Evolutionary conservation across 1,139 yeast genomes (phyloP).

Genomic region (Pichia sp.): DNA sequence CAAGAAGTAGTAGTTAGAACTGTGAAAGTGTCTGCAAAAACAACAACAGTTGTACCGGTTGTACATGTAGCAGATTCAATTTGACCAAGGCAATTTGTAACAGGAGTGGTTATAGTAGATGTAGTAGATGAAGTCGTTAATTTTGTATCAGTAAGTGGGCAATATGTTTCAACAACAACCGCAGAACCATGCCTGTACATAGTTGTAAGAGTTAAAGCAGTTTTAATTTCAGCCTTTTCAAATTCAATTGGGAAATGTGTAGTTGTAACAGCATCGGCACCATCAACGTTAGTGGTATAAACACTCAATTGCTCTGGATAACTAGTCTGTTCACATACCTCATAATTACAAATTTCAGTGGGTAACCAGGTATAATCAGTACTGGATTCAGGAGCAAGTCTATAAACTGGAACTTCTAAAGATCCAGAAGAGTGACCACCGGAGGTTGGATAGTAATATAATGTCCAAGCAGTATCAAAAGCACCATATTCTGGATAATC

Average conservation of each 20-base stretch:
- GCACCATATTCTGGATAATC: constrained; percentile 11
- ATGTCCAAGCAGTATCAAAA: constrained; percentile 4
- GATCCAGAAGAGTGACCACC: background rate
- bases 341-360: constrained; percentile 9
- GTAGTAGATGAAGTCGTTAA: constrained; percentile 1
- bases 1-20: constrained; percentile 12
- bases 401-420: constrained; percentile 1
- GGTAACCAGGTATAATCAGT: constrained; percentile 6
- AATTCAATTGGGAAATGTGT: constrained; percentile 7
- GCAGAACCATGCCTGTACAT: constrained; percentile 16
- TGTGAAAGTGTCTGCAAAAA: constrained; percentile 13
- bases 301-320: constrained; percentile 5
- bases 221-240: constrained; percentile 7
- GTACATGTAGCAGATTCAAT: constrained; percentile 3
- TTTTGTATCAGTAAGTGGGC: constrained; percentile 18
- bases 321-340: constrained; percentile 10
- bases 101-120: constrained; percentile 12
- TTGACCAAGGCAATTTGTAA: constrained; percentile 19
- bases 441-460: background rate
- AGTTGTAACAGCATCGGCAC: background rate
- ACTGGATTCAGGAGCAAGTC: constrained; percentile 2
- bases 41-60: constrained; percentile 2
- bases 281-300: constrained; percentile 8
- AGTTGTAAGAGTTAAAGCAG: constrained; percentile 4
- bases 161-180: constrained; percentile 17